Evolutionary conservation across 768 basidiomycete species (phyloP), one percentile per base, ranked within the genome.

Genomic region (Paxillus involutus): DNA sequence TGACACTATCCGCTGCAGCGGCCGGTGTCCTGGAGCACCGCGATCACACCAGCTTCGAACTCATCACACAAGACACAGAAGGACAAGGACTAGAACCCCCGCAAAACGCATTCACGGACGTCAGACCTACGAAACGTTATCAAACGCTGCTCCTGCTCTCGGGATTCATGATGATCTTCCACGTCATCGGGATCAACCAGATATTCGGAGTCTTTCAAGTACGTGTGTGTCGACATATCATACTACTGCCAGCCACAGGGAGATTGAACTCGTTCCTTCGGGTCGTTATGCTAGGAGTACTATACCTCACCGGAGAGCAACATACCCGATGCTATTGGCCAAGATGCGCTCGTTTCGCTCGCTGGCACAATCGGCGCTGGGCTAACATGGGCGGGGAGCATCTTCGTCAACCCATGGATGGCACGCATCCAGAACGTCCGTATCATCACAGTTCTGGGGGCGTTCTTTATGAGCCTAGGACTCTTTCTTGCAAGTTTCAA

Each of bases 341-440:
- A 48, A 37, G 44, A 50, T 6, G 37, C 49, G 4, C 29, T 55
- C 26, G 44, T 41, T 13, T 46, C 45, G 30, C 54, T 51, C 12
- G 44, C 40, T 17, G 54, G 49, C 13, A 51, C 49, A 12, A 46
- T 29, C 13, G 33, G 55, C 13, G 49, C 44, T 9, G 49, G 49
- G 13, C 44, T 51, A n/a, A 50, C 54, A 26, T 49, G 43, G 44
- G 26, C 36, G 7, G 37, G 41, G 33, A 39, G 53, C 6, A 36
- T 42, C 37, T 45, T 55, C 16, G 42, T 45, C 9, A 44, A 54
- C 29, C 53, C 36, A 13, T 49, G 43, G 48, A 50, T 50, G 44
- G 49, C 21, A 6, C 44, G 21, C 39, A 46, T 35, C n/a, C 48
- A 49, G 29, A 36, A 49, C 14, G 53, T 54, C 2, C 42, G 47